Conservation (phyloP, 2,329 filamentous ascomycete species). For the Cryphonectria japonica region DNA sequence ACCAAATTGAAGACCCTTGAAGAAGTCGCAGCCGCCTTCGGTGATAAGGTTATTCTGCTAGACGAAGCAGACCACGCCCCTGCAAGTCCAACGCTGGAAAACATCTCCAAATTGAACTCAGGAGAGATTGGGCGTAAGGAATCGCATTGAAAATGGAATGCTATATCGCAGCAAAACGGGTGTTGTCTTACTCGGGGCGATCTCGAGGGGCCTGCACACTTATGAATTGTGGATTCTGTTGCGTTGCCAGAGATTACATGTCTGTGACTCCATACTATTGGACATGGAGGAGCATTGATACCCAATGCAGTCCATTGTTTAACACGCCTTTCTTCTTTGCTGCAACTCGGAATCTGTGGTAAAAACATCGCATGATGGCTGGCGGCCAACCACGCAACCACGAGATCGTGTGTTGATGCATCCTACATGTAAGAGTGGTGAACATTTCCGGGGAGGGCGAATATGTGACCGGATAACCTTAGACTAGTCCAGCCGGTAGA, state of each 20-base stretch:
- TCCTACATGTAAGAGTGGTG: not conserved
- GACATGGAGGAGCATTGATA: not conserved
- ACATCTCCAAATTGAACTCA: not conserved
- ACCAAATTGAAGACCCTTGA: slow-evolving; percentile 52
- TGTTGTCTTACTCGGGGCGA: not conserved
- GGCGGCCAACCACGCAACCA: not conserved
- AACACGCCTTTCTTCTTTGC: not conserved
- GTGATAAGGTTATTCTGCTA: slow-evolving; percentile 46
- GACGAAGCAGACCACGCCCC: slow-evolving; percentile 4
- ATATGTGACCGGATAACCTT: no score
- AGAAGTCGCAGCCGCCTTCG: slow-evolving; percentile 53
- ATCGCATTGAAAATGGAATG: not conserved
- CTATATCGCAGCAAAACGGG: not conserved
- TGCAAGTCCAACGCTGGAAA: not conserved
- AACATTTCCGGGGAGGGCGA: not conserved
- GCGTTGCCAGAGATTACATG: not conserved
- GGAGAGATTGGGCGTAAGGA: slow-evolving; percentile 7
- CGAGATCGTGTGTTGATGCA: not conserved
- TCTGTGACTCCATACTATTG: not conserved
- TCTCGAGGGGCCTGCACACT: not conserved
- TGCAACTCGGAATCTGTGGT: not conserved
- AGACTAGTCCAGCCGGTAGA: no score
- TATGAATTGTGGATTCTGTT: not conserved
- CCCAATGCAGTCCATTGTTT: not conserved
- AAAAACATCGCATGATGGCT: not conserved